Conservation (phyloP, 169 alveolate species). For the Hepatocystis sp. region DNA sequence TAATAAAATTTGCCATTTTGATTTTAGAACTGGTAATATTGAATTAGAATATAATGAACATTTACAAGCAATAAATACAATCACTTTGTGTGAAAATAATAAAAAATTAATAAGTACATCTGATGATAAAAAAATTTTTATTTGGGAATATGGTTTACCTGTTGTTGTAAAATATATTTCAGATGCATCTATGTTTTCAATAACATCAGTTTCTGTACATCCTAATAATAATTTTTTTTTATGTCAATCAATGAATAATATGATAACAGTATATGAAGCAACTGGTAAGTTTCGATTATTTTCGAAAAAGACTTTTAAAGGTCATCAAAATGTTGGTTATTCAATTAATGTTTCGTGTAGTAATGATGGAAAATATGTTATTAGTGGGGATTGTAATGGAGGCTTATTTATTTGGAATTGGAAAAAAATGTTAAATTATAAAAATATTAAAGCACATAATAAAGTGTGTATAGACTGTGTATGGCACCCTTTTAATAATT, state of each 20-base stretch:
- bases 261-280: constrained; percentile 95
- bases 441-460: constrained; percentile 95
- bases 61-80: constrained; percentile 94
- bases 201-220: constrained; percentile 94
- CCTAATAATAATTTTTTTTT: constrained; percentile 95
- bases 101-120: constrained; percentile 94
- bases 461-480: constrained; percentile 95
- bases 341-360: constrained; percentile 95
- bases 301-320: constrained; percentile 95
- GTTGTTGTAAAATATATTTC: constrained; percentile 96
- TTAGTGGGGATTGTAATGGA: constrained; percentile 97
- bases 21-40: constrained; percentile 91
- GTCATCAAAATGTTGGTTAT: constrained; percentile 95
- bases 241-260: constrained; percentile 96
- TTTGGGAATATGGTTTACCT: constrained; percentile 98
- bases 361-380: constrained; percentile 96
- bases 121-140: constrained; percentile 96
- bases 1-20: constrained; percentile 93
- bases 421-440: constrained; percentile 93
- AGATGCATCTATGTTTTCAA: constrained; percentile 96
- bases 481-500: constrained; percentile 97
- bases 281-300: constrained; percentile 89
- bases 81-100: constrained; percentile 94
- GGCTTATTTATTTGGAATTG: constrained; percentile 97
- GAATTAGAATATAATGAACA: constrained; percentile 96